Base-by-base conservation (phyloP, 2,329 filamentous ascomycete species). In the Fusarium nanum region DNA sequence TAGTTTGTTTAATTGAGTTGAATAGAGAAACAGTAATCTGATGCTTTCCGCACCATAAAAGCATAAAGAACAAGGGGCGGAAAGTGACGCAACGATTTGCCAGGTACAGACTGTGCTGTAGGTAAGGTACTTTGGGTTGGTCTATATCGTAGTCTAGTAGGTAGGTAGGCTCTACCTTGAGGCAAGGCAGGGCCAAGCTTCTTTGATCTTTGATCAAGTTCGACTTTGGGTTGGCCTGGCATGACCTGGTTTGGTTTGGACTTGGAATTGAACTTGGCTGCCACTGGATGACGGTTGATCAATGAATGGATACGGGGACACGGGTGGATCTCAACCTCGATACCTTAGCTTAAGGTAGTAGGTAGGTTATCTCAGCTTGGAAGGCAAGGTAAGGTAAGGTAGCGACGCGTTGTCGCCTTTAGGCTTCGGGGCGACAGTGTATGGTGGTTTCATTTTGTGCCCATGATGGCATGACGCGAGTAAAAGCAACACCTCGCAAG, bases 151-250 rank as follows among this genome's bases (percentile, higher is more conserved):
- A 23, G 22, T 23, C 22, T 23, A 23, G 22, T 23, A 23, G 22
- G 22, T 23, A 23, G 22, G 22, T 32, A 22, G n/a, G 40, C 22
- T 22, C 13, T 34, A 7, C 18, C 34, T 37, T n/a, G 12, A n/a
- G 34, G 34, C 18, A 37, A 37, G 60, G 48, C 41, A 71, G 68
- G 52, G 62, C 56, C 63, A 62, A 68, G 68, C 48, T 70, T 62
- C 70, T 62, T 67, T 72, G 58, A 64, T 64, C 59, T 23, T 50
- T 72, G 72, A 47, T 65, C 68, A 64, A 71, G 60, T 64, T 72
- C 70, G 65, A 49, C 61, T 65, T 68, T 57, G 68, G 64, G 34
- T 41, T 68, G 68, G 42, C 41, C 47, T 62, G 64, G 53, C n/a
- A 28, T 68, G 63, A 54, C 34, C 52, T 59, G 45, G 45, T 42